A percentile compares a stretch with the other conserved stretches of the same genome.
Conservation (phyloP, 1,139 yeast genomes). For the Pichia terricola region DNA sequence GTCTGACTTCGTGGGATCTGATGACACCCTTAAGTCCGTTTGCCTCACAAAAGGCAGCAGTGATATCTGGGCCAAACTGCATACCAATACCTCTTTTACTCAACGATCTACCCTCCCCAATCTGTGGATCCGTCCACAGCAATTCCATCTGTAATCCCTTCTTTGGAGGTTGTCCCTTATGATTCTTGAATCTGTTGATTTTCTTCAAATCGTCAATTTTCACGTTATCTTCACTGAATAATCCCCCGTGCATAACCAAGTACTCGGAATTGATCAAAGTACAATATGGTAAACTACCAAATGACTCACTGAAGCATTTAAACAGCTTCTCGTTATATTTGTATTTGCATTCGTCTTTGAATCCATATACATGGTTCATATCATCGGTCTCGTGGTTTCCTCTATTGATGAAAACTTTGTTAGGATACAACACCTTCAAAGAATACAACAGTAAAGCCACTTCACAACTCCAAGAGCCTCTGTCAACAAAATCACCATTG, state of each 20-base stretch:
- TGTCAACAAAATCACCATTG: slow-evolving; percentile 95
- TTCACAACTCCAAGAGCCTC: slow-evolving; percentile 98
- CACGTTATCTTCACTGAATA: slow-evolving; percentile 69
- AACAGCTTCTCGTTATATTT: slow-evolving; percentile 81
- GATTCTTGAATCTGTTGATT: slow-evolving; percentile 49
- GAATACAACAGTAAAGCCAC: slow-evolving; percentile 78
- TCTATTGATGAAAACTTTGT: slow-evolving; percentile 64
- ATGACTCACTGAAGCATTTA: slow-evolving; percentile 78
- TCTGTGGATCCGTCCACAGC: slow-evolving; percentile 96
- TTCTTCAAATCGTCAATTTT: slow-evolving; percentile 66
- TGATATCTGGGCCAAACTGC: slow-evolving; percentile 95
- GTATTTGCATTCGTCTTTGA: slow-evolving; percentile 89
- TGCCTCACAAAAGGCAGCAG: slow-evolving; percentile 61
- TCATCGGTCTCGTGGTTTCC: slow-evolving; percentile 97
- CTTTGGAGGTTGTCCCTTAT: slow-evolving; percentile 60
- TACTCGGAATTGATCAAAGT: slow-evolving; percentile 68
- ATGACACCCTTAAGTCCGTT: slow-evolving; percentile 73
- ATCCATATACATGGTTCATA: slow-evolving; percentile 95
- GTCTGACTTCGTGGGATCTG: slow-evolving; percentile 91
- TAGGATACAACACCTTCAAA: slow-evolving; percentile 73
- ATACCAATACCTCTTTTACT: slow-evolving; percentile 93
- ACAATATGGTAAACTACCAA: slow-evolving; percentile 80
- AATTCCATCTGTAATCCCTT: slow-evolving; percentile 94
- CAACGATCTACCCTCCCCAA: slow-evolving; percentile 65
- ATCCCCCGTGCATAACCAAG: slow-evolving; percentile 92